Percentiles rank a stretch among this genome's conserved stretches.
phyloP scores from a whole-genome alignment of 2,329 filamentous ascomycete species.

The Alternaria hordeiaustralica region DNA sequence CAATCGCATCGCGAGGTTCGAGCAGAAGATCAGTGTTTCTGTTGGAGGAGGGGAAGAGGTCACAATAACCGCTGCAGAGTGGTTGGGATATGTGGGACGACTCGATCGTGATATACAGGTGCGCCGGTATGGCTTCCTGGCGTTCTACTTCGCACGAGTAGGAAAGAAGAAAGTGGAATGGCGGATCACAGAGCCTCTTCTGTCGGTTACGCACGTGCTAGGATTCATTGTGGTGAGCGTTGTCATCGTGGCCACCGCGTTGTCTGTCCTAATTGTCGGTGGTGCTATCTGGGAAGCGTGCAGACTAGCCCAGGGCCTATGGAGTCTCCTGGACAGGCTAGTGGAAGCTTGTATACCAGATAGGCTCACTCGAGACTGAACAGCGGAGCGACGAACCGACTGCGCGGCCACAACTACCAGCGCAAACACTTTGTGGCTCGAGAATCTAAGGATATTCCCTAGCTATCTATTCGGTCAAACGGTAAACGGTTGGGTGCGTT shows the following conservation, averaged over 20 bases:
- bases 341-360: neutral
- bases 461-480: neutral
- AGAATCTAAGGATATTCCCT: neutral
- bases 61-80: neutral
- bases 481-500: neutral
- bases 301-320: neutral
- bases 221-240: neutral
- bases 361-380: neutral
- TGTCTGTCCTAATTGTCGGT: neutral
- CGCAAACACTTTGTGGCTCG: neutral
- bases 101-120: neutral
- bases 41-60: neutral
- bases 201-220: neutral
- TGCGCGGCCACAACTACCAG: neutral
- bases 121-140: neutral
- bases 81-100: neutral
- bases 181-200: neutral
- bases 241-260: neutral
- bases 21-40: constrained; percentile 6
- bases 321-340: neutral
- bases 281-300: neutral
- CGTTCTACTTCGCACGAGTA: constrained; percentile 4
- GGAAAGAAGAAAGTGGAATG: neutral
- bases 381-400: neutral
- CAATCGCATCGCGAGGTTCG: neutral